phyloP scores from a whole-genome alignment of 2,329 filamentous ascomycete genomes.

The Metarhizium sp. region DNA sequence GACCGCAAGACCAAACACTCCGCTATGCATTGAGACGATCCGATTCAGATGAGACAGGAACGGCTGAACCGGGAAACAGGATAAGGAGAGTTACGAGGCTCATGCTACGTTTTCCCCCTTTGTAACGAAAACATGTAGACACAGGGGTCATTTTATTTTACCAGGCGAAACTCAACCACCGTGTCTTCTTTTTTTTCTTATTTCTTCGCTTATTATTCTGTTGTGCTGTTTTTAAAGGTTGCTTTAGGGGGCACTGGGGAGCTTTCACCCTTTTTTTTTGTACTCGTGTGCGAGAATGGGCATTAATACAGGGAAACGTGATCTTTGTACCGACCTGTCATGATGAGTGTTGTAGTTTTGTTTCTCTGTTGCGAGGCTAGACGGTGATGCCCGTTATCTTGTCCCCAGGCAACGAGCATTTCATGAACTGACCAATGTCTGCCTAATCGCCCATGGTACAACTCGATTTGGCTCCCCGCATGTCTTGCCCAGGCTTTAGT shows the following conservation, averaged over 20 bases:
- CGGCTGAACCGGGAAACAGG: not conserved
- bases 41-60: conserved; percentile 1
- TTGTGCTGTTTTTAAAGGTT: conserved; percentile 6
- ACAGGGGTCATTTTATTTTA: not conserved
- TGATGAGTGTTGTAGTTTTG: not conserved
- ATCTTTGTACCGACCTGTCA: not conserved
- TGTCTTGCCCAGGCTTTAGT: too few relatives aligned
- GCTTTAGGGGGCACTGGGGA: conserved; percentile 2
- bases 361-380: not conserved
- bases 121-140: conserved; percentile 1
- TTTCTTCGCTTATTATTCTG: conserved; percentile 6
- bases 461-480: too few relatives aligned
- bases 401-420: too few relatives aligned
- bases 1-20: conserved; percentile 7
- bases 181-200: not conserved
- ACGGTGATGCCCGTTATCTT: not conserved
- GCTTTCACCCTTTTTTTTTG: not conserved
- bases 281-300: conserved; percentile 9
- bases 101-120: not conserved
- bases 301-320: conserved; percentile 11
- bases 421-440: too few relatives aligned
- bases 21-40: conserved; percentile 11
- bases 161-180: not conserved
- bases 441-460: too few relatives aligned
- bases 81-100: not conserved